Percentiles rank a stretch among this genome's conserved stretches.
Conservation (phyloP, 2,329 filamentous ascomycete species). For the Botryosphaeria agaves region DNA sequence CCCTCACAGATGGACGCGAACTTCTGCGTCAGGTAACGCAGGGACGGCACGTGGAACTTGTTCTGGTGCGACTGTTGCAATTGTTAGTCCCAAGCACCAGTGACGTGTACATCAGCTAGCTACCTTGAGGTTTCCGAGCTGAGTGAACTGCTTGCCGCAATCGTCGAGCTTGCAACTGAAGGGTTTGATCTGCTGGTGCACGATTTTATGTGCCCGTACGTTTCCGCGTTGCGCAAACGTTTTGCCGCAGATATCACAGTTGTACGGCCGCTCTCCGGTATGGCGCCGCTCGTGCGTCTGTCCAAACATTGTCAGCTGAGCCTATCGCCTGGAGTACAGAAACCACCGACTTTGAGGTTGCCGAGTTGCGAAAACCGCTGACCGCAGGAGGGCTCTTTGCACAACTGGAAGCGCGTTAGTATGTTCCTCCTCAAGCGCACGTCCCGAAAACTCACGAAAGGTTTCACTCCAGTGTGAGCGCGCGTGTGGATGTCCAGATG, state of each 20-base stretch:
- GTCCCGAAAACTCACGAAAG: conserved; percentile 50
- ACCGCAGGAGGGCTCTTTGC: conserved; percentile 54
- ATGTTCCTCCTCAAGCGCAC: background rate
- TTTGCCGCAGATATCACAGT: conserved; percentile 65
- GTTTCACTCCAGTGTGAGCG: conserved; percentile 77
- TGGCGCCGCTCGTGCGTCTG: conserved; percentile 78
- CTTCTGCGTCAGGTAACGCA: conserved; percentile 50
- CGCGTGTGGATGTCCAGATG: conserved; percentile 81
- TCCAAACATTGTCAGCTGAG: conserved; percentile 1
- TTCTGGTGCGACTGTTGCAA: conserved; percentile 64
- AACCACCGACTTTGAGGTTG: conserved; percentile 56
- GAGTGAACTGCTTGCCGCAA: conserved; percentile 78
- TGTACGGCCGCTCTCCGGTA: conserved; percentile 71
- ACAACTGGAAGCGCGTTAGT: conserved; percentile 27
- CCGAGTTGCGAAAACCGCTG: conserved; percentile 78
- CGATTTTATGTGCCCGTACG: conserved; percentile 65
- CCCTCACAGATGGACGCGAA: conserved; percentile 47
- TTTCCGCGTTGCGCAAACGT: conserved; percentile 75
- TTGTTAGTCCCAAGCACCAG: background rate
- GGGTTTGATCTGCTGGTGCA: conserved; percentile 60
- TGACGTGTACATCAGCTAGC: background rate
- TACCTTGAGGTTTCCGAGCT: conserved; percentile 84
- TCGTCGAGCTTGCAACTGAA: conserved; percentile 68
- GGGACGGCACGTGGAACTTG: conserved; percentile 68
- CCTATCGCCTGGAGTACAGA: conserved; percentile 1